Evolutionary conservation across 2,329 filamentous ascomycete species (phyloP).

Genomic region (Venturia pyrina): DNA sequence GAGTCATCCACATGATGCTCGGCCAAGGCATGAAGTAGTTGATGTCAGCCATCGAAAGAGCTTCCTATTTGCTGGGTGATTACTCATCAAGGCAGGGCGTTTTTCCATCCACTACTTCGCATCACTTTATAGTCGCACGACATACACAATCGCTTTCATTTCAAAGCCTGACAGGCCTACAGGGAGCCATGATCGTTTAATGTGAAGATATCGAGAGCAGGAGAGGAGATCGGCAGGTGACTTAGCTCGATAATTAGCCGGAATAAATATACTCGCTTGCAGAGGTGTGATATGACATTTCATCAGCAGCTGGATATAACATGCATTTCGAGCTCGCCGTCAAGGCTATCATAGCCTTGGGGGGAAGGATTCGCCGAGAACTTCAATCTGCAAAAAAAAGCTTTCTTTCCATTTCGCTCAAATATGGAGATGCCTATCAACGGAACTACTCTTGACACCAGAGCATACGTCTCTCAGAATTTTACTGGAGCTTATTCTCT

Average conservation of each 20-base stretch:
- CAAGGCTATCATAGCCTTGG: background rate
- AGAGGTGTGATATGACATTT: too few species aligned
- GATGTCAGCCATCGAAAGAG: background rate
- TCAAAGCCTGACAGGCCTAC: background rate
- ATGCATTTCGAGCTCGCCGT: background rate
- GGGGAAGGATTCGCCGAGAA: background rate
- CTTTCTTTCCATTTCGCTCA: background rate
- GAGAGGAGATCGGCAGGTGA: too few species aligned
- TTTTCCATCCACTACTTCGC: background rate
- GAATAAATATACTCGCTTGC: background rate
- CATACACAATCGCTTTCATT: background rate
- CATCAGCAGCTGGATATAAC: background rate
- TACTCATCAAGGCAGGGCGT: background rate
- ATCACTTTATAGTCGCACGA: background rate
- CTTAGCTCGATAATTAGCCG: background rate
- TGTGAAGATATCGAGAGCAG: too few species aligned
- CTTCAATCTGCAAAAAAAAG: background rate
- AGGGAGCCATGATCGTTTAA: background rate
- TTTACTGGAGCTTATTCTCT: background rate
- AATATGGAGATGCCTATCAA: background rate
- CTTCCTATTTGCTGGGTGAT: background rate
- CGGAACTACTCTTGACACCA: background rate
- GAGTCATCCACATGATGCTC: background rate
- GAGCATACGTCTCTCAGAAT: background rate
- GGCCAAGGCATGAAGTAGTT: background rate